These are phyloP conservation scores for Leccinum incarnatum DNA, from an alignment of 768 basidiomycete species.

Conservation along the genomic window DNA sequence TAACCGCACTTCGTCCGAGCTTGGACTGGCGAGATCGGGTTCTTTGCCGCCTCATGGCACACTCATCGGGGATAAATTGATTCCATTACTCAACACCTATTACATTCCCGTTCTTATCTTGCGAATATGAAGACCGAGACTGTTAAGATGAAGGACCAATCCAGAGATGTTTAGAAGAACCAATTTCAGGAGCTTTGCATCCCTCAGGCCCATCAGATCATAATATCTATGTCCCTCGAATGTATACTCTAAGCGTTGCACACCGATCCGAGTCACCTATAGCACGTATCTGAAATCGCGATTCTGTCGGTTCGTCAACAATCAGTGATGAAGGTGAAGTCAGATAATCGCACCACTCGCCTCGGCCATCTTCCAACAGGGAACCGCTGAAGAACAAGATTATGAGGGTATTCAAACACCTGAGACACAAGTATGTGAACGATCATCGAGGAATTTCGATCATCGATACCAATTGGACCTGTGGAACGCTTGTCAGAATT, in stretches of 20 bases:
- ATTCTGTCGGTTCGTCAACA: constrained; percentile 42
- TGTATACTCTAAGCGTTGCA: neutral
- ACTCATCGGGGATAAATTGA: neutral
- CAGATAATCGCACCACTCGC: constrained; percentile 31
- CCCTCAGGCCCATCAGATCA: too few species aligned
- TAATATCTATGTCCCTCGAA: too few species aligned
- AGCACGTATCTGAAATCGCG: constrained; percentile 71
- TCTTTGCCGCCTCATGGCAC: neutral
- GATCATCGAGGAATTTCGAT: neutral
- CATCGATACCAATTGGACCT: constrained; percentile 63
- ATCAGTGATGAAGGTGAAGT: neutral
- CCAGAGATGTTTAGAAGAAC: too few species aligned
- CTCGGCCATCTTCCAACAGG: constrained; percentile 84
- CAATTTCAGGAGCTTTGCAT: too few species aligned
- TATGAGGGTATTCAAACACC: constrained; percentile 78
- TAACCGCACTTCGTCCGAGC: constrained; percentile 1
- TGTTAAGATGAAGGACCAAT: neutral
- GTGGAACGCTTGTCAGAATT: neutral
- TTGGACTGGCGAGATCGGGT: neutral
- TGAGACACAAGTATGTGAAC: constrained; percentile 18
- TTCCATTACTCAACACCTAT: neutral
- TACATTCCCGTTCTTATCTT: neutral
- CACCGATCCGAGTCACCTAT: constrained; percentile 21
- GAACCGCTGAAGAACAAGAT: constrained; percentile 66
- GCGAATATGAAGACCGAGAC: neutral